phyloP scores from a whole-genome alignment of 805 yeast genomes.

The Diddensiella transvaalensis region DNA sequence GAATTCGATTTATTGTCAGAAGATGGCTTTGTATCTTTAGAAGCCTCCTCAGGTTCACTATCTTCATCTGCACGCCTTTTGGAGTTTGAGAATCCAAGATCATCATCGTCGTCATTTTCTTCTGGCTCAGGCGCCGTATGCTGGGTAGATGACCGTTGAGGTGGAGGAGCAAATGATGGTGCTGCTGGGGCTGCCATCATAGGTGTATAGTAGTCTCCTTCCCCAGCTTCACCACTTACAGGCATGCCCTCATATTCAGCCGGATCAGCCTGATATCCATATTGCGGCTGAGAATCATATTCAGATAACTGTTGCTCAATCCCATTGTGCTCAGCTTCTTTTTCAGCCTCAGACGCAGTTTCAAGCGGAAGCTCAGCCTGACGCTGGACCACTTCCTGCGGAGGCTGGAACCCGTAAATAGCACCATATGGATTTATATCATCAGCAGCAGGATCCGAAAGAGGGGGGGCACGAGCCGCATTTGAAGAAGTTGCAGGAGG shows the following conservation, averaged over 20 bases:
- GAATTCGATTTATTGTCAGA: constrained; percentile 28
- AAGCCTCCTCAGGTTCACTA: constrained; percentile 16
- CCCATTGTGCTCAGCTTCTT: neutral
- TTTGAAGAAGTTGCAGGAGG: neutral
- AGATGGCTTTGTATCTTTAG: constrained; percentile 21
- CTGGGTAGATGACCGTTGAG: constrained; percentile 11
- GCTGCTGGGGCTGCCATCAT: constrained; percentile 11
- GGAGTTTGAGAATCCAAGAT: constrained; percentile 17
- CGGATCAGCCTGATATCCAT: constrained; percentile 1
- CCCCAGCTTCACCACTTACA: neutral
- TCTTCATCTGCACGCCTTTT: constrained; percentile 15
- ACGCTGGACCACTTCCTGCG: neutral
- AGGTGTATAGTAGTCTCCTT: constrained; percentile 4
- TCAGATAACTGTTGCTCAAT: constrained; percentile 1
- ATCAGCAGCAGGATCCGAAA: neutral
- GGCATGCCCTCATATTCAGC: neutral
- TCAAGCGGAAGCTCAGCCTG: neutral
- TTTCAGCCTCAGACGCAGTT: neutral
- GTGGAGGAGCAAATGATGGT: constrained; percentile 11
- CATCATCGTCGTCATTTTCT: constrained; percentile 21
- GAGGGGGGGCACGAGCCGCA: constrained; percentile 4
- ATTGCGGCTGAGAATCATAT: neutral
- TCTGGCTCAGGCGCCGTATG: constrained; percentile 9
- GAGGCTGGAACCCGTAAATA: constrained; percentile 7
- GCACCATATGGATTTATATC: constrained; percentile 6